These are phyloP conservation scores for Botrytis cinerea DNA, from an alignment of 2,329 filamentous ascomycete genomes.

Conservation along the genomic window DNA sequence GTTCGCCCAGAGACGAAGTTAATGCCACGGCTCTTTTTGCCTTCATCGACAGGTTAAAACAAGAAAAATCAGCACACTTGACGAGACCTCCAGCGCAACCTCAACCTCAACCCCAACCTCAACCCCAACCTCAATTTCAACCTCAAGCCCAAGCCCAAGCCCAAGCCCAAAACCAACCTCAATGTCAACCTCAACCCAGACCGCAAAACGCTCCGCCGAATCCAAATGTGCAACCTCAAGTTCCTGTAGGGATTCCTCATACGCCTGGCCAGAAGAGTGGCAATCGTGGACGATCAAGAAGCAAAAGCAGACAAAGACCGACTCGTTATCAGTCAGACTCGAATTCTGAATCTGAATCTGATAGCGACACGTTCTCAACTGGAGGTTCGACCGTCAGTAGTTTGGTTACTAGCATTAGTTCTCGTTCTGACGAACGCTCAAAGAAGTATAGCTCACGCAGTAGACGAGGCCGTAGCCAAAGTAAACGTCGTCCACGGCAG, in stretches of 20 bases:
- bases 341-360: conserved; percentile 22
- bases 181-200: not conserved
- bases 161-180: not conserved
- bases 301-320: not conserved
- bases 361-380: conserved; percentile 25
- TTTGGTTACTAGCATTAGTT: conserved; percentile 29
- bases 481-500: conserved; percentile 28
- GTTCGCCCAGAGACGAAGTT: conserved; percentile 29
- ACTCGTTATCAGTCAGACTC: conserved; percentile 25
- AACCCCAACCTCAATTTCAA: conserved; percentile 5
- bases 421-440: conserved; percentile 25
- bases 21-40: conserved; percentile 31
- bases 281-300: conserved; percentile 3
- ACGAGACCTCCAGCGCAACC: conserved; percentile 24
- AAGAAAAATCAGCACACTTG: conserved; percentile 25
- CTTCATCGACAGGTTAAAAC: conserved; percentile 30
- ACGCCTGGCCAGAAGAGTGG: not conserved
- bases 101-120: conserved; percentile 13
- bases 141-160: not conserved
- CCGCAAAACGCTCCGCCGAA: conserved; percentile 15
- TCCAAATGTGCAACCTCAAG: conserved; percentile 6
- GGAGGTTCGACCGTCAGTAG: conserved; percentile 23
- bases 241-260: not conserved
- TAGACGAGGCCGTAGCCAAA: conserved; percentile 31
- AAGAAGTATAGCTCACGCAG: conserved; percentile 15